phyloP scores from a whole-genome alignment of 768 basidiomycete genomes.

The Royoungia palumana region DNA sequence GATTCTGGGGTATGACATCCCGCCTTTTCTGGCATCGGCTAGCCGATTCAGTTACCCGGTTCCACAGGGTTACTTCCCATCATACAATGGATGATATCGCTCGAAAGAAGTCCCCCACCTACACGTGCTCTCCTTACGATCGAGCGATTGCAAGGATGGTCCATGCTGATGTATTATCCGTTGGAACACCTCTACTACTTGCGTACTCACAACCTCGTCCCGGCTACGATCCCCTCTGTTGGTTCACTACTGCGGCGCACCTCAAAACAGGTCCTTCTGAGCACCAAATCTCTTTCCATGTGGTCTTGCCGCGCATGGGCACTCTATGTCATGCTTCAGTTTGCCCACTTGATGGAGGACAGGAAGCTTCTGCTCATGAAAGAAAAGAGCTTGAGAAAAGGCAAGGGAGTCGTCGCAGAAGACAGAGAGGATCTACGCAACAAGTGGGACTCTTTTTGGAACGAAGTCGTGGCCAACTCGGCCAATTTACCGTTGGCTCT shows the following conservation, averaged over 20 bases:
- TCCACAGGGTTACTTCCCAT: conserved; percentile 69
- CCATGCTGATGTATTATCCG: conserved; percentile 79
- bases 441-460: conserved; percentile 67
- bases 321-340: conserved; percentile 71
- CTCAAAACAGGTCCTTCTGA: conserved; percentile 42
- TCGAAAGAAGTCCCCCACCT: conserved; percentile 69
- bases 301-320: conserved; percentile 87
- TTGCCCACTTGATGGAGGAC: conserved; percentile 70
- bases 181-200: conserved; percentile 76
- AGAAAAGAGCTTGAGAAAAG: conserved; percentile 55
- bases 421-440: conserved; percentile 57
- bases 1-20: conserved; percentile 65
- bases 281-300: conserved; percentile 47
- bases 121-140: conserved; percentile 70
- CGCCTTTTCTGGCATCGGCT: not conserved
- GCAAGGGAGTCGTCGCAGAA: conserved; percentile 47
- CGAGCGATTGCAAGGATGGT: conserved; percentile 69
- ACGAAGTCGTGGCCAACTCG: conserved; percentile 67
- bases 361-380: conserved; percentile 52
- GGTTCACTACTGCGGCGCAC: conserved; percentile 40
- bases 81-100: conserved; percentile 72
- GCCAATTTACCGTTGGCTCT: conserved; percentile 79
- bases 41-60: not conserved
- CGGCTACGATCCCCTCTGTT: conserved; percentile 48
- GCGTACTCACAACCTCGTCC: conserved; percentile 56